phyloP scores from a whole-genome alignment of 2,329 filamentous ascomycete genomes.

The Rhynchosporium graminicola region DNA sequence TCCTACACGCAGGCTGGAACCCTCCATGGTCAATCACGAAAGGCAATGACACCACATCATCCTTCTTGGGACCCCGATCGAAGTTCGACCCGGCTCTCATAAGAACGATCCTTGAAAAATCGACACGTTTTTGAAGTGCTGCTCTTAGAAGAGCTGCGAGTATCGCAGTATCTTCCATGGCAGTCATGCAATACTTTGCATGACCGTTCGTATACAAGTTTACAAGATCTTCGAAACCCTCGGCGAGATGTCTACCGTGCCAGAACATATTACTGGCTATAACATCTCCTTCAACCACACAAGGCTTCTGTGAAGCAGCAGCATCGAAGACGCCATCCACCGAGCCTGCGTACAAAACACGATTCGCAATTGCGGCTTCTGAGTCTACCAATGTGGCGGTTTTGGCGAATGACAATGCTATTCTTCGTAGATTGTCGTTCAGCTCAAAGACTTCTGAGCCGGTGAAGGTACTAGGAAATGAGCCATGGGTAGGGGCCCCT shows the following conservation, averaged over 20 bases:
- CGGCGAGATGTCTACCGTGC: slow-evolving; percentile 58
- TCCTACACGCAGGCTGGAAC: slow-evolving; percentile 60
- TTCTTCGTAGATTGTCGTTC: slow-evolving; percentile 55
- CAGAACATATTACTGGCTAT: slow-evolving; percentile 74
- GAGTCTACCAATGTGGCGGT: slow-evolving; percentile 54
- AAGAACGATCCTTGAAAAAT: slow-evolving; percentile 65
- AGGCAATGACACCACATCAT: background rate
- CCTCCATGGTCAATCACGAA: slow-evolving; percentile 60
- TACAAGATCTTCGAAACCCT: slow-evolving; percentile 65
- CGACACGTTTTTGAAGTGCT: slow-evolving; percentile 55
- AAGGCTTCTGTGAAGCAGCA: slow-evolving; percentile 1
- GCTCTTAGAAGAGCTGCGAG: slow-evolving; percentile 64
- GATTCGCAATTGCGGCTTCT: slow-evolving; percentile 50
- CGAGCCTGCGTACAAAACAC: slow-evolving; percentile 39
- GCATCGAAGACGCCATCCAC: slow-evolving; percentile 43
- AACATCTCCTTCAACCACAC: slow-evolving; percentile 59
- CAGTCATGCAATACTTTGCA: slow-evolving; percentile 66
- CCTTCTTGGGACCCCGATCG: slow-evolving; percentile 49
- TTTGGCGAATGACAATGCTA: slow-evolving; percentile 48
- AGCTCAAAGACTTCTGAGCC: slow-evolving; percentile 70
- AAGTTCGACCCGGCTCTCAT: slow-evolving; percentile 70
- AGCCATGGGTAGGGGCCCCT: slow-evolving; percentile 52
- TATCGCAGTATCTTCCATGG: slow-evolving; percentile 70
- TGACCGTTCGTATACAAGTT: slow-evolving; percentile 64
- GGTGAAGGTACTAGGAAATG: slow-evolving; percentile 59